Percentiles rank a stretch among this genome's conserved stretches.
Conservation (phyloP, 108 stramenopile genomes). For the Discostella pseudostelligera region DNA sequence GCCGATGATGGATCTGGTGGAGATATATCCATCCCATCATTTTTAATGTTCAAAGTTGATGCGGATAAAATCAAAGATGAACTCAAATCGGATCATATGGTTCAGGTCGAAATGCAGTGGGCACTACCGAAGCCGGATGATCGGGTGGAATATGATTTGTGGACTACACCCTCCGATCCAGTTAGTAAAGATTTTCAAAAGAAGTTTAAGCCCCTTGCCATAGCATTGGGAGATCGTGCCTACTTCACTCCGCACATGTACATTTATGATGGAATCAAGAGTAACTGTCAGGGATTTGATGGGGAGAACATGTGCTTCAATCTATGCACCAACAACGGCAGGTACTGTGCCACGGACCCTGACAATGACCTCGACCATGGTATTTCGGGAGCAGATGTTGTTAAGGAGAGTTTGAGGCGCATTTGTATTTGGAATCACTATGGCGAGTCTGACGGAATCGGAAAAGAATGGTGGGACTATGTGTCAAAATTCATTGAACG, state of each 20-base stretch:
- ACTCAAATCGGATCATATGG: constrained; percentile 56
- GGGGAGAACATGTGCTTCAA: constrained; percentile 75
- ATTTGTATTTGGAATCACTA: constrained; percentile 90
- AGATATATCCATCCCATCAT: constrained; percentile 91
- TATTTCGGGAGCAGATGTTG: constrained; percentile 90
- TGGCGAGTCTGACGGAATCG: constrained; percentile 82
- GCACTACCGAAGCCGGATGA: constrained; percentile 81
- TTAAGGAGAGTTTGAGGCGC: constrained; percentile 84
- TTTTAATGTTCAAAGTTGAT: constrained; percentile 86
- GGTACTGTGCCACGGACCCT: constrained; percentile 94
- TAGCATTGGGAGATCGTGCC: constrained; percentile 71
- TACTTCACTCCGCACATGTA: constrained; percentile 91
- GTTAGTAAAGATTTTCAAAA: constrained; percentile 62
- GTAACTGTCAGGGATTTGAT: constrained; percentile 64
- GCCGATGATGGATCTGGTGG: constrained; percentile 94
- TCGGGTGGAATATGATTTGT: constrained; percentile 91
- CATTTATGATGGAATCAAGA: constrained; percentile 81
- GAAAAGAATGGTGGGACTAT: constrained; percentile 88
- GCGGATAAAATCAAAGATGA: constrained; percentile 72
- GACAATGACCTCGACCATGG: constrained; percentile 88
- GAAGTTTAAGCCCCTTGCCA: constrained; percentile 65
- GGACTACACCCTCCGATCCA: constrained; percentile 81
- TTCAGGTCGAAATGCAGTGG: constrained; percentile 92
- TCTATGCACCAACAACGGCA: constrained; percentile 90
- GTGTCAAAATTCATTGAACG: constrained; percentile 67